Base-by-base conservation (phyloP, 176 grass and related monocot species). In the Urochloa ruziziensis region DNA sequence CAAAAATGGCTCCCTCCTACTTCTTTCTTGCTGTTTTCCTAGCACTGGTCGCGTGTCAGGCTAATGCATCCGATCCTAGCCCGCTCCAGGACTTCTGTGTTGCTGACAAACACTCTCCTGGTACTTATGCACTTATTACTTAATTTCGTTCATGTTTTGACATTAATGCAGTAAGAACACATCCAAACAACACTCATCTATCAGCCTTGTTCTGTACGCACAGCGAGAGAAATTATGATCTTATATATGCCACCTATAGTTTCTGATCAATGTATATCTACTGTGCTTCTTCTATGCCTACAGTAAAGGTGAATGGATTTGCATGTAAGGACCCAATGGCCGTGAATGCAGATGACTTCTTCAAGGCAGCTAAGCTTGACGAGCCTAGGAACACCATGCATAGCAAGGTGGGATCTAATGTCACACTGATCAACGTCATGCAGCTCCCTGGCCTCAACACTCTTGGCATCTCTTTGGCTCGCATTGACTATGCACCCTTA, bases 21-120 rank as follows among this genome's bases (percentile, higher is more conserved):
- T 14, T 82, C 2, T 6, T 82, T 28, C 67, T 82, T 0, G 7
- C 12, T 23, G 14, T 9, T 46, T 1, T 82, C 43, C 6, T 82
- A 34, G 67, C 53, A 6, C 11, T 73, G 67, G 25, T 25, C 27
- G 0, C 6, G 23, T 82, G 15, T 23, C 40, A 32, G 15, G 66
- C 25, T 25, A 33, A 24, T 10, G 80, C 80, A 6, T 82, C 51
- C 44, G 79, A 82, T 28, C 79, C 79, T 9, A 71, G 79, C 51
- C 79, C 79, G 2, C 79, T 82, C 36, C 80, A 82, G 1, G 67
- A 82, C 27, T 82, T 82, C 18, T 82, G 80, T 19, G 79, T 81
- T 2, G 79, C 79, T 3, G 79, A 81, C 64, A 57, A 14, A 8
- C 2, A 81, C 49, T 81, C 79, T 4, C 39, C 75, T 0, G 75